Evolutionary conservation across 805 yeast genomes (phyloP).

Genomic region (Ogataea trehaloabstinens): DNA sequence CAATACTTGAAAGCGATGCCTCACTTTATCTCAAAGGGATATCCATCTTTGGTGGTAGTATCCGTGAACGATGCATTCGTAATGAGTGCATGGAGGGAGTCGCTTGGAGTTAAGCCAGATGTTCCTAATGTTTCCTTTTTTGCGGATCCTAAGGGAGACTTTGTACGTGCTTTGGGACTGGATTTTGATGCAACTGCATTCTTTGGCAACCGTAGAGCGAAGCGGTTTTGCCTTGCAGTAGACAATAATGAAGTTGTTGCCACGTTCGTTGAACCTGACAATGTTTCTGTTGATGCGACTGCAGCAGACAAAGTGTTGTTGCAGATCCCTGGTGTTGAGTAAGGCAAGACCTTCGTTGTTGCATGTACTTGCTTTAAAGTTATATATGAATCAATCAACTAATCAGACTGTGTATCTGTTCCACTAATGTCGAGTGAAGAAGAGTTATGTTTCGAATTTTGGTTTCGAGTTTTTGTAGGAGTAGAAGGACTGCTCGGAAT

Average conservation of each 20-base stretch:
- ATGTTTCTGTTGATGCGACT: constrained; percentile 60
- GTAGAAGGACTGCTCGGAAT: constrained; percentile 1
- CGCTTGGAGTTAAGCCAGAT: constrained; percentile 29
- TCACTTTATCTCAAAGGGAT: constrained; percentile 65
- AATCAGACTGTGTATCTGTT: background rate
- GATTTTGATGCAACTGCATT: constrained; percentile 71
- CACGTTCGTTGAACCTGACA: constrained; percentile 78
- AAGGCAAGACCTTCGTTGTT: background rate
- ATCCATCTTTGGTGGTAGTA: constrained; percentile 57
- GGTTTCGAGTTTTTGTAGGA: background rate
- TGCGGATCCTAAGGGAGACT: constrained; percentile 79
- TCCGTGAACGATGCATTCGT: constrained; percentile 89
- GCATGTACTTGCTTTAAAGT: no score
- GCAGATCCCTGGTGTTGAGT: constrained; percentile 25
- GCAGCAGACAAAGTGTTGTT: constrained; percentile 45
- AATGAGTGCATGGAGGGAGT: constrained; percentile 72
- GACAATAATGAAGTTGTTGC: constrained; percentile 70
- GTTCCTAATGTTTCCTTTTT: constrained; percentile 39
- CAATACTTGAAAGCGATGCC: constrained; percentile 57
- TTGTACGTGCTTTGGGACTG: constrained; percentile 61
- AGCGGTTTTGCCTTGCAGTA: constrained; percentile 73
- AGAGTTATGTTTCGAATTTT: background rate
- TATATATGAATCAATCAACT: background rate
- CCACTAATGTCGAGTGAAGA: background rate
- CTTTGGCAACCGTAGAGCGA: constrained; percentile 74